Conservation (phyloP, 306 rosid genomes). For the Prunus dulcis region DNA sequence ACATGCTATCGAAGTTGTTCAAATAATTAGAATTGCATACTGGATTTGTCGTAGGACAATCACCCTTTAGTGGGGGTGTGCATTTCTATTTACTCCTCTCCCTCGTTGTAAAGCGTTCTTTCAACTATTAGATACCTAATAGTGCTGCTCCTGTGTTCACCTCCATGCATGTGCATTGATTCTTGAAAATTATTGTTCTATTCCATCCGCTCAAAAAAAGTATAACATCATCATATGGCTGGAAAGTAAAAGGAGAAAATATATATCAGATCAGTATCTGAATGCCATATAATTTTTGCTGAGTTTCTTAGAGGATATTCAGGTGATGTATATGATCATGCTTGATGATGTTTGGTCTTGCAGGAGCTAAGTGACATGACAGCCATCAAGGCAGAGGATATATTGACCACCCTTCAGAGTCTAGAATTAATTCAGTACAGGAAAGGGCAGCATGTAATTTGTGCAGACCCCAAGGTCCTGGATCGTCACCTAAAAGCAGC, state of each 20-base stretch:
- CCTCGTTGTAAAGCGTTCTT: not conserved
- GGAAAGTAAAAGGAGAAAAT: not conserved
- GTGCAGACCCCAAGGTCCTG: constrained; percentile 94
- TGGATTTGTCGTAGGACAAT: not conserved
- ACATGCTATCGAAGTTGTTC: not conserved
- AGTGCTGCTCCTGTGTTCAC: not conserved
- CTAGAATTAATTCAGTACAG: constrained; percentile 94
- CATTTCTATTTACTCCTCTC: not conserved
- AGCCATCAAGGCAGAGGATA: constrained; percentile 95
- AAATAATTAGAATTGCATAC: not conserved
- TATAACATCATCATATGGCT: not conserved
- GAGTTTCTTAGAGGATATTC: not conserved
- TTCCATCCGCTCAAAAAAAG: not conserved
- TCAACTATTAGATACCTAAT: not conserved
- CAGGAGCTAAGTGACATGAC: constrained; percentile 99
- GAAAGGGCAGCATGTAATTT: constrained; percentile 97
- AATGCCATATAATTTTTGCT: not conserved
- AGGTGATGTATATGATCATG: not conserved
- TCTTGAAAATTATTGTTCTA: not conserved
- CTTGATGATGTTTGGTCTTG: not conserved
- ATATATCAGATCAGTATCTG: not conserved
- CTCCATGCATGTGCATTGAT: not conserved
- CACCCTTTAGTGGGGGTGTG: not conserved
- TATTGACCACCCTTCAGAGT: constrained; percentile 78
- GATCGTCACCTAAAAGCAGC: constrained; percentile 99